Evolutionary conservation across 768 basidiomycete species (phyloP).

Genomic region (Calocera viscosa): DNA sequence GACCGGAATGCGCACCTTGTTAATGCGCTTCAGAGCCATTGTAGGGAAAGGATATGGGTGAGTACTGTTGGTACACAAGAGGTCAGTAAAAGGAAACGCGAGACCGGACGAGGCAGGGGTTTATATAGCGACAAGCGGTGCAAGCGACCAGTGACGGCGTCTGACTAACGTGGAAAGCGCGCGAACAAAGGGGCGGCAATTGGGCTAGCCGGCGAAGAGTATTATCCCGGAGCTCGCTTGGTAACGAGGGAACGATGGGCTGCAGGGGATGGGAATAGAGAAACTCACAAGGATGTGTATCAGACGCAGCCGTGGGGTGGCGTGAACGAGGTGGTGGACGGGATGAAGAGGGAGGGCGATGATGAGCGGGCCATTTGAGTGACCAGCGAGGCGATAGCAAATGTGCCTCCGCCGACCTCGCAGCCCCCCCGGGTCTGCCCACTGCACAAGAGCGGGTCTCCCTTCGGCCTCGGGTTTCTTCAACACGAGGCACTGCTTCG

Average conservation of each 20-base stretch:
- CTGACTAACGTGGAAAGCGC: slow-evolving; percentile 7
- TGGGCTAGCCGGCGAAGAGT: not conserved
- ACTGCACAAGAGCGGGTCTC: too few relatives aligned
- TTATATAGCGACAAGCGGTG: not conserved
- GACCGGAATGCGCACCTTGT: slow-evolving; percentile 55
- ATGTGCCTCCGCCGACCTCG: slow-evolving; percentile 3
- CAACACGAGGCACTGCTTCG: not conserved
- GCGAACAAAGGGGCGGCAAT: not conserved
- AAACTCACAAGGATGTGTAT: not conserved
- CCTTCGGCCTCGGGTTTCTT: not conserved
- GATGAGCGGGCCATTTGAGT: not conserved
- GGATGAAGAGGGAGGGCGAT: slow-evolving; percentile 9
- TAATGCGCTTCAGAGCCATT: slow-evolving; percentile 99
- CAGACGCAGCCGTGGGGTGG: not conserved
- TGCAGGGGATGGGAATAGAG: not conserved
- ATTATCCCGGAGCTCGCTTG: not conserved
- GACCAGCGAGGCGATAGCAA: slow-evolving; percentile 8
- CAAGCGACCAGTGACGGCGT: slow-evolving; percentile 6
- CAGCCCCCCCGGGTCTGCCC: too few relatives aligned
- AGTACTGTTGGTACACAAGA: not conserved
- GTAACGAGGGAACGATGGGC: not conserved
- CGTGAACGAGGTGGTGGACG: not conserved
- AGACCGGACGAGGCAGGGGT: not conserved
- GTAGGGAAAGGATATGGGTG: slow-evolving; percentile 10
- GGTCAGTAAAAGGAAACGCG: not conserved